Evolutionary conservation across 2,329 filamentous ascomycete species (phyloP).

Genomic region (Podosphaera leucotricha): DNA sequence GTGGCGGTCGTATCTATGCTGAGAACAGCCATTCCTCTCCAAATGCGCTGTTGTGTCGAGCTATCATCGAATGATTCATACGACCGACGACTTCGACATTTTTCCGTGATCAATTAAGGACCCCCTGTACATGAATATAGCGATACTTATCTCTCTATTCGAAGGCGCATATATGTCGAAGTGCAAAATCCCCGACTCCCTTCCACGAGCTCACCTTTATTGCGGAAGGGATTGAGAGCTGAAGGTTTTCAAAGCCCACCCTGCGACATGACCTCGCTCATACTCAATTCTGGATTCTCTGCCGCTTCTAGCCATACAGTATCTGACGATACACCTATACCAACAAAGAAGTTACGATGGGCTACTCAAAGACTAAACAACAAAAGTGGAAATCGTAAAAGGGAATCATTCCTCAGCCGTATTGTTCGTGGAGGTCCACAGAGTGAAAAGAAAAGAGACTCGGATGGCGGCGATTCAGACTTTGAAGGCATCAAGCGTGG

Average conservation of each 20-base stretch:
- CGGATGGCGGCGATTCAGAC: slow-evolving; percentile 16
- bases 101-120: not conserved
- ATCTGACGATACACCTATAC: slow-evolving; percentile 24
- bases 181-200: not conserved
- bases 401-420: slow-evolving; percentile 59
- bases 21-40: not conserved
- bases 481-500: slow-evolving; percentile 11
- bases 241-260: not conserved
- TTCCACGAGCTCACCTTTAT: not conserved
- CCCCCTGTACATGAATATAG: not conserved
- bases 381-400: slow-evolving; percentile 53
- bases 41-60: not conserved
- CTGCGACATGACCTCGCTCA: not conserved
- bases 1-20: not conserved
- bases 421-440: slow-evolving; percentile 33
- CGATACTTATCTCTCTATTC: not conserved
- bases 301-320: slow-evolving; percentile 5
- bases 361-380: slow-evolving; percentile 73
- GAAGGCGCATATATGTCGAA: not conserved
- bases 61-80: not conserved
- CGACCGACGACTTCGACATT: not conserved
- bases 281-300: not conserved
- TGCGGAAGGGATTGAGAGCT: not conserved
- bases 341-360: slow-evolving; percentile 72
- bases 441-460: slow-evolving; percentile 45